Base-by-base conservation (phyloP, 2,329 filamentous ascomycete genomes). In the Trichoderma koningii region DNA sequence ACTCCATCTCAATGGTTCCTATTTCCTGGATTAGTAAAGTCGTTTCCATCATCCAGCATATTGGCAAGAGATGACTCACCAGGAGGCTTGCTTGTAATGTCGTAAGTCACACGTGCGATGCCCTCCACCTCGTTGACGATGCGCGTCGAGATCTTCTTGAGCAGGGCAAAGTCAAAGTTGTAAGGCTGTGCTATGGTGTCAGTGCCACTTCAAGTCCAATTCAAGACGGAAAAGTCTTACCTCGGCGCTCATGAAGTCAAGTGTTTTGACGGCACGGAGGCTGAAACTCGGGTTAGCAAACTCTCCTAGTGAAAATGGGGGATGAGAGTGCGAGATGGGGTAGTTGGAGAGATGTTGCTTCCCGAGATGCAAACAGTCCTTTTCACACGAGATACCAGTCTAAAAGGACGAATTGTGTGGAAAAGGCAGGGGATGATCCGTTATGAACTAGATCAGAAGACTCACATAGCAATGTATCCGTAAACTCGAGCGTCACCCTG, bases 51-150 rank as follows among this genome's bases (percentile, higher is more conserved):
- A 19, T 45, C 26, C 12, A 50, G 38, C 17, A 56, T 21, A 56
- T 10, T 44, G 52, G 52, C 19, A 42, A 2, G 23, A 53, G 15
- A 34, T 51, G 15, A 57, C 55, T 57, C 12, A 57, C 41, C 47
- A 50, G 87, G 87, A 60, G 87, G 87, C 78, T 89, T 89, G 75
- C 84, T 74, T 23, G 85, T 88, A 66, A 85, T 80, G 67, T 68
- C 88, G 70, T 92, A 92, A 15, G 86, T 81, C 38, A 93, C 90
- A 28, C 89, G 80, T 70, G 85, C 85, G n/a, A 93, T 85, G 12
- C 90, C 89, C 42, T 89, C 81, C 1, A 93, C 89, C 76, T 74
- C 72, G 67, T 76, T 94, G 66, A 90, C 85, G 71, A 93, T 93
- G 64, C 89, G 80, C 17, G 81, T 85, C 51, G 83, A 84, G 42